Evolutionary conservation across 2,329 filamentous ascomycete species (phyloP), one percentile per base, ranked within the genome.

Genomic region (Colletotrichum lentis): DNA sequence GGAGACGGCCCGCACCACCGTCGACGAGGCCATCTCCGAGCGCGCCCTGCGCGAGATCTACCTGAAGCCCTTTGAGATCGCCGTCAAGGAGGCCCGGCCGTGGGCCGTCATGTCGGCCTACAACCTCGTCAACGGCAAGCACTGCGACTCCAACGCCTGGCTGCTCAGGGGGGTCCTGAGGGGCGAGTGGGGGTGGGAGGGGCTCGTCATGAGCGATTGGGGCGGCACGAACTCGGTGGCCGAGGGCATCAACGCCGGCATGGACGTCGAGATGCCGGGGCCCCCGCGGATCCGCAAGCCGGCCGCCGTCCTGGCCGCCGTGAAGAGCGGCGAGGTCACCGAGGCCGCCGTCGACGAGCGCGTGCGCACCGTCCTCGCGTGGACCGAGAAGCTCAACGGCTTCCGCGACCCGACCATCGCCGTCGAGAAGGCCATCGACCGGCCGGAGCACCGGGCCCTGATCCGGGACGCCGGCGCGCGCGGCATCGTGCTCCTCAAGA

Each of bases 401-500:
- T 77, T 77, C 64, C 76, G 73, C 61, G 73, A 77, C 62, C 75
- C 76, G 27, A 56, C 79, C 8, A 71, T 80, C 44, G 77, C 78
- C 1, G 74, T 78, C 35, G 73, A 78, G 67, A 73, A 71, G 24
- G 74, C 76, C 8, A 71, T 79, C 8, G 76, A 76, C 27, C 83
- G 84, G 0, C 86, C 83, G 20, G 82, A 89, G 71, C 85, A 89
- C 37, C 86, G 82, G 1, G 75, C 81, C 0, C 75, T 89, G 3
- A 81, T 87, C 71, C 81, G 86, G 52, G 86, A 85, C 81, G 84
- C 88, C 70, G 83, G 76, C 14, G 76, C 78, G 16, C 76, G 76
- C 68, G 90, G 89, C n/a, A 91, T 87, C 14, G 87, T 93, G 16
- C 83, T 95, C 2, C 81, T 95, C 67, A 95, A 94, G 83, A 94